Base-by-base conservation (phyloP, 495 filamentous ascomycete species). In the Penicillium salamii region DNA sequence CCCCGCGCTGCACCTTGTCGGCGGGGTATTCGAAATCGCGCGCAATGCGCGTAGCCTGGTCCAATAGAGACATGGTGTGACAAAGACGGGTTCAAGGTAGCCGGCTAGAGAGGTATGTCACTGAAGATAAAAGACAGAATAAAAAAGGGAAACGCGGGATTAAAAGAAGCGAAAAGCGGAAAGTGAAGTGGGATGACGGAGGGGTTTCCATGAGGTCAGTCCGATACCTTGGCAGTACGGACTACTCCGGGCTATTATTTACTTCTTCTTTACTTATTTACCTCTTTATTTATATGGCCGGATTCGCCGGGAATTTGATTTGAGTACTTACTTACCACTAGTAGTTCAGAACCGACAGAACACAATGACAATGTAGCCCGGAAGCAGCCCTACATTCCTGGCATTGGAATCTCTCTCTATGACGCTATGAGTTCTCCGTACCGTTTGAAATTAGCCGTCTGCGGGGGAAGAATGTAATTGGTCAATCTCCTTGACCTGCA, bases 11-110 rank as follows among this genome's bases (percentile, higher is more conserved):
- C 50, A 96, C 82, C 67, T 91, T 79, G 23, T 88, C 82, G 32
- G 88, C 78, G 49, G 82, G 74, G 72, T 89, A 96, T 13, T 96
- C 89, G 67, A 98, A 97, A 67, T 95, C 81, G 50, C 77, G 78
- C 50, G 88, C 88, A 53, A 98, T 85, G 59, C 77, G 79, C 79
- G 83, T 78, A 14, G 90, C 88, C 65, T 88, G 84, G 42, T 86
- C 79, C 50, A 84, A 70, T 51, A 96, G 72, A 45, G 69, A 68
- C 69, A 72, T 72, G 55, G 43, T 60, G 51, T 42, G 47, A 54
- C 29, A 50, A 34, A 21, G 45, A n/a, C n/a, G 7, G 29, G 32
- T 49, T 48, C 37, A 40, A 44, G 42, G 31, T 38, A 38, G 42
- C 28, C 21, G 42, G 36, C 15, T 31, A 29, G 42, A 38, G 28